Evolutionary conservation across 257 asterid genomes (phyloP).

Genomic region (Nicotiana undulata): DNA sequence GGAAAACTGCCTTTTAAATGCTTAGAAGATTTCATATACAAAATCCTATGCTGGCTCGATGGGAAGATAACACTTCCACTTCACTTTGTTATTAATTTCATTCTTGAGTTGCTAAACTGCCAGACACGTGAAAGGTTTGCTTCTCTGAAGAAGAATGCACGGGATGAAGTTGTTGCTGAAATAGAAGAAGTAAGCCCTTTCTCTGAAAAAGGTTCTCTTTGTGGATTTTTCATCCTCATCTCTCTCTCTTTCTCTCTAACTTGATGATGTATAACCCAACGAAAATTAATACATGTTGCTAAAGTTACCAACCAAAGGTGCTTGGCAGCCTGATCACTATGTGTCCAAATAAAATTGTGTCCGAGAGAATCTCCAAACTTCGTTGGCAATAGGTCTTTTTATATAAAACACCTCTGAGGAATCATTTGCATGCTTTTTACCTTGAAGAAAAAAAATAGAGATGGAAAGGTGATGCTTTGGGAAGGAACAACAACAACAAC

Average conservation of each 20-base stretch:
- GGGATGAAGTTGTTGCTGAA: conserved; percentile 84
- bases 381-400: background rate
- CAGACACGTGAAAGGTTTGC: conserved; percentile 88
- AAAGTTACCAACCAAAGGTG: background rate
- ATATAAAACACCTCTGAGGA: background rate
- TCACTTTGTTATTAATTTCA: background rate
- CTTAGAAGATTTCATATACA: background rate
- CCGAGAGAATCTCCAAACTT: background rate
- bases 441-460: background rate
- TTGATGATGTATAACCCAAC: background rate
- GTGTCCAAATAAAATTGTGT: background rate
- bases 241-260: background rate
- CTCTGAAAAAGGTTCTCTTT: background rate
- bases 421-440: background rate
- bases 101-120: conserved; percentile 6
- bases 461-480: background rate
- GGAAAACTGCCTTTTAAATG: background rate
- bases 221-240: conserved; percentile 4
- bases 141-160: conserved; percentile 76
- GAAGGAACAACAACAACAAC: too few species aligned
- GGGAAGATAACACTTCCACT: background rate
- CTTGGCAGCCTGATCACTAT: background rate
- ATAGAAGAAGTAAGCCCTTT: conserved; percentile 65
- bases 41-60: background rate
- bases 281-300: background rate